phyloP scores from a whole-genome alignment of 1,139 yeast genomes.

The Pichia terricola region DNA sequence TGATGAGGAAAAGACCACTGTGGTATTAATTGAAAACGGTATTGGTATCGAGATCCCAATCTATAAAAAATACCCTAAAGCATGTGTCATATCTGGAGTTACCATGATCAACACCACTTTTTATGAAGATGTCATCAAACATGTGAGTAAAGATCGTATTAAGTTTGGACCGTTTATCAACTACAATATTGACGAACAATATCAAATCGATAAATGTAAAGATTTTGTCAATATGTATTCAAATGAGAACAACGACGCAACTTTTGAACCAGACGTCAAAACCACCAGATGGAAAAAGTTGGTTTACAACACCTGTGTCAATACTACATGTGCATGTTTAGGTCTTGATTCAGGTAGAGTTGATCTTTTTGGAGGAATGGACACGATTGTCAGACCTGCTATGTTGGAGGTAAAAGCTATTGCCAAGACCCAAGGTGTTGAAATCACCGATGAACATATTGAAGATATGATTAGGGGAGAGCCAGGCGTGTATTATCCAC shows the following conservation, averaged over 20 bases:
- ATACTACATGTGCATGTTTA: conserved; percentile 49
- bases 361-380: conserved; percentile 43
- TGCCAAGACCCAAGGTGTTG: conserved; percentile 54
- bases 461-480: conserved; percentile 10
- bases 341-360: conserved; percentile 51
- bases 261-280: conserved; percentile 41
- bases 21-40: conserved; percentile 66
- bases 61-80: conserved; percentile 45
- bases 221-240: conserved; percentile 42
- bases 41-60: conserved; percentile 60
- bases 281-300: conserved; percentile 62
- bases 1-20: conserved; percentile 33
- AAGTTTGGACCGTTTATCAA: conserved; percentile 46
- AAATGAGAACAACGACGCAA: conserved; percentile 34
- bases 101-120: conserved; percentile 62
- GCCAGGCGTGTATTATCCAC: conserved; percentile 13
- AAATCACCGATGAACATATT: conserved; percentile 10
- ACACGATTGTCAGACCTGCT: conserved; percentile 43
- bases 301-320: conserved; percentile 57
- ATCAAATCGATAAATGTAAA: conserved; percentile 24
- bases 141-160: conserved; percentile 41
- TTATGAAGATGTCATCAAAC: conserved; percentile 40
- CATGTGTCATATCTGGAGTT: conserved; percentile 56
- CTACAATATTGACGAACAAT: conserved; percentile 23
- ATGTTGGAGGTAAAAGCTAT: conserved; percentile 53